Conservation (phyloP, 305 asterid species). For the Solanum hybrid region DNA sequence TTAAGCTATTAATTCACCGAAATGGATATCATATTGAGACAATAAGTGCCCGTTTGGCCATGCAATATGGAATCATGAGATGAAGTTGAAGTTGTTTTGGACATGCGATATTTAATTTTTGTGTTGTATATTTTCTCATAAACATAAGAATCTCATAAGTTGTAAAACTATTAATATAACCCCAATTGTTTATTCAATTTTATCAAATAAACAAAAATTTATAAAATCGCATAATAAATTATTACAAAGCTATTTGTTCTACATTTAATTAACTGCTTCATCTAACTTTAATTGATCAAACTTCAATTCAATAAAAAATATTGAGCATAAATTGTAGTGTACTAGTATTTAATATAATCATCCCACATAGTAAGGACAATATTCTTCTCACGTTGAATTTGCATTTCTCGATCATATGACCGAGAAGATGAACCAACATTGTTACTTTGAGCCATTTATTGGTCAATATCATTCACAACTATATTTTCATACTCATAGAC, state of each 20-base stretch:
- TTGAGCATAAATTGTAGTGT: not conserved
- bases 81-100: not conserved
- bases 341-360: no score
- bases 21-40: not conserved
- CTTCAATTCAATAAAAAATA: not conserved
- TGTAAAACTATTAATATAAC: no score
- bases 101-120: no score
- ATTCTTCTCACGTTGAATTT: not conserved
- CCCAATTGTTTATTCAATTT: not conserved
- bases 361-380: not conserved
- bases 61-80: not conserved
- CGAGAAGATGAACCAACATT: not conserved
- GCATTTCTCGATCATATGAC: not conserved
- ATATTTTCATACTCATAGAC: not conserved
- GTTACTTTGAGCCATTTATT: not conserved
- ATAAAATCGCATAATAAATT: no score
- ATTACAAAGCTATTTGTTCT: no score
- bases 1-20: not conserved
- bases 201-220: not conserved
- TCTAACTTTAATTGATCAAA: not conserved
- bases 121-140: not conserved
- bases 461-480: not conserved
- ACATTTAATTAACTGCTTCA: not conserved
- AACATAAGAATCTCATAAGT: not conserved
- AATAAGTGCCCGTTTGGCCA: no score